A percentile compares a stretch with the other conserved stretches of the same genome.
Conservation (phyloP, 768 basidiomycete species). For the Ramaria sp. region DNA sequence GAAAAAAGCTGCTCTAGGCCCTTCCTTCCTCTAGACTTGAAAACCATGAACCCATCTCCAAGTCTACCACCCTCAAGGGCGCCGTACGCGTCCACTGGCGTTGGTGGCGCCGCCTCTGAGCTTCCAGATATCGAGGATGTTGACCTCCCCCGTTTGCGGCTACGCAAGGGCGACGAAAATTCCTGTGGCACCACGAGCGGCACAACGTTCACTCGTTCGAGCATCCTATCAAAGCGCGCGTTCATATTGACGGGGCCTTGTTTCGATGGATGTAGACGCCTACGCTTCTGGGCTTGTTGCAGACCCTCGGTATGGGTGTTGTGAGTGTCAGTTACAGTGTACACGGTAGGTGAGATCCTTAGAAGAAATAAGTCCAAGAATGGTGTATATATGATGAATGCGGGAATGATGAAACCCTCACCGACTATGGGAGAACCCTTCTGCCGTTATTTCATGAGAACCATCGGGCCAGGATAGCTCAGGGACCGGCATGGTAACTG, state of each 20-base stretch:
- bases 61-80: conserved; percentile 23
- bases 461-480: background rate
- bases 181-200: conserved; percentile 13
- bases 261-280: conserved; percentile 26
- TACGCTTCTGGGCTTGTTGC: conserved; percentile 1
- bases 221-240: conserved; percentile 55
- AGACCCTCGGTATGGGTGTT: background rate
- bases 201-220: conserved; percentile 39
- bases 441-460: background rate
- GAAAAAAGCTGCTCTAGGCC: background rate
- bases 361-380: background rate
- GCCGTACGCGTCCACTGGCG: conserved; percentile 31
- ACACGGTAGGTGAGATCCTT: conserved; percentile 10
- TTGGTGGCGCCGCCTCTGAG: conserved; percentile 30
- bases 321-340: conserved; percentile 2
- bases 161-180: background rate
- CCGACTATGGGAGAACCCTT: conserved; percentile 13
- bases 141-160: conserved; percentile 23
- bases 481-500: too few relatives aligned
- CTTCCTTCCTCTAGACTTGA: conserved; percentile 21
- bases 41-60: conserved; percentile 30
- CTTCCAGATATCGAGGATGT: conserved; percentile 35
- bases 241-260: conserved; percentile 42
- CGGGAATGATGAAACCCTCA: background rate
- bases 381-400: background rate